Evolutionary conservation across 2,329 filamentous ascomycete genomes (phyloP).

Genomic region (Claviceps maximensis): DNA sequence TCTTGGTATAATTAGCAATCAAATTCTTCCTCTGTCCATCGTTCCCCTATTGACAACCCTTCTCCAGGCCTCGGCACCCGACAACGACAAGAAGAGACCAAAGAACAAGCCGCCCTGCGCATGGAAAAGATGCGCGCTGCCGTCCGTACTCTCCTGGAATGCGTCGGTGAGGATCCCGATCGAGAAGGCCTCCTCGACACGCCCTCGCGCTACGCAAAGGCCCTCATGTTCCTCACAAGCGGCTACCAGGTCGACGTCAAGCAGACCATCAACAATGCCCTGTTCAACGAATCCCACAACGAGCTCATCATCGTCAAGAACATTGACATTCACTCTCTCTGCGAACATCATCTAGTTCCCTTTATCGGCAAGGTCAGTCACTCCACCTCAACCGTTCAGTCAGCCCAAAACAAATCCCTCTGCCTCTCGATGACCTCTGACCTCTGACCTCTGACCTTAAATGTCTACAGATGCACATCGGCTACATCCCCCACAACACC

Average conservation of each 20-base stretch:
- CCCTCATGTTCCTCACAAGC: constrained; percentile 89
- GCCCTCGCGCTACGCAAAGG: constrained; percentile 84
- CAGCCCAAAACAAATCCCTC: neutral
- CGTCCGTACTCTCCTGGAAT: constrained; percentile 54
- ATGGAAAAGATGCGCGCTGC: constrained; percentile 47
- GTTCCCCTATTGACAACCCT: neutral
- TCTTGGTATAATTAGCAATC: neutral
- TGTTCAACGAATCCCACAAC: constrained; percentile 94
- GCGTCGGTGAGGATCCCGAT: constrained; percentile 54
- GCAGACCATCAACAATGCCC: constrained; percentile 83
- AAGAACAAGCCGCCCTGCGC: constrained; percentile 30
- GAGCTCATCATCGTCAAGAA: constrained; percentile 97
- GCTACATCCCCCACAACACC: constrained; percentile 83
- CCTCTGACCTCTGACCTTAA: neutral
- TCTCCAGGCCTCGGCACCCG: constrained; percentile 47
- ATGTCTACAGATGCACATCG: constrained; percentile 99
- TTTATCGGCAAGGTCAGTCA: constrained; percentile 75
- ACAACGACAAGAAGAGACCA: constrained; percentile 43
- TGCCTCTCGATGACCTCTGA: neutral
- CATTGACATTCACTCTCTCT: constrained; percentile 87
- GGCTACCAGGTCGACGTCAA: constrained; percentile 91
- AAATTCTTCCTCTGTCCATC: neutral
- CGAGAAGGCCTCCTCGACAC: constrained; percentile 52
- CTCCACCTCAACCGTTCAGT: too few species aligned
- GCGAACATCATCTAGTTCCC: constrained; percentile 94